Conservation (phyloP, 352 stramenopile genomes). For the Pythium chondricola region DNA sequence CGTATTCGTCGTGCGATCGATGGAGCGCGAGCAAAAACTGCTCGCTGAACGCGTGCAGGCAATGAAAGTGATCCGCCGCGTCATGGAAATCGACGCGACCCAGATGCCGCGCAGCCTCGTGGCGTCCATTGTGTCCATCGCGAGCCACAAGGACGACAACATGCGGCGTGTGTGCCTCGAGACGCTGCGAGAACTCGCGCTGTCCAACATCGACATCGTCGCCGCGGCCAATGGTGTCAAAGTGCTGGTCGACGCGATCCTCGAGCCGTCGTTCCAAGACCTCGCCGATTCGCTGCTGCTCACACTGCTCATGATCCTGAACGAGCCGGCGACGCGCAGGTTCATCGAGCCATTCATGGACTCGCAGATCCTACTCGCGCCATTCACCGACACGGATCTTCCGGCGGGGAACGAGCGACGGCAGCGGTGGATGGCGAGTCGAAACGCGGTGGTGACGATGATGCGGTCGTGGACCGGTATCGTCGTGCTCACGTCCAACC, state of each 20-base stretch:
- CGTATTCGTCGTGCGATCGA: slow-evolving; percentile 75
- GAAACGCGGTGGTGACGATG: slow-evolving; percentile 86
- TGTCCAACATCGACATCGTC: slow-evolving; percentile 79
- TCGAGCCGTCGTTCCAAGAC: slow-evolving; percentile 86
- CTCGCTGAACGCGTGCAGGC: slow-evolving; percentile 81
- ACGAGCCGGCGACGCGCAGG: slow-evolving; percentile 76
- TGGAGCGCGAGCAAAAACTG: slow-evolving; percentile 86
- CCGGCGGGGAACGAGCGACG: slow-evolving; percentile 77
- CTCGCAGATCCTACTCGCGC: slow-evolving; percentile 77
- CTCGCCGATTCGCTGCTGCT: slow-evolving; percentile 79
- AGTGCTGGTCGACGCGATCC: slow-evolving; percentile 79
- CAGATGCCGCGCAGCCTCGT: slow-evolving; percentile 84
- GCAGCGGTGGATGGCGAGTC: slow-evolving; percentile 86
- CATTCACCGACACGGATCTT: slow-evolving; percentile 86
- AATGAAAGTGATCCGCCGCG: slow-evolving; percentile 76
- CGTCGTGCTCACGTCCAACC: slow-evolving; percentile 82
- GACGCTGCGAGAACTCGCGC: slow-evolving; percentile 73
- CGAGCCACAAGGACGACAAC: slow-evolving; percentile 87
- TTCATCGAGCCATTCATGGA: slow-evolving; percentile 88
- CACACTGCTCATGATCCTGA: slow-evolving; percentile 81
- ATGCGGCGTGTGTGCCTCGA: slow-evolving; percentile 83
- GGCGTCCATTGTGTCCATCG: slow-evolving; percentile 73
- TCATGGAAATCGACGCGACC: slow-evolving; percentile 83
- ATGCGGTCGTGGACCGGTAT: slow-evolving; percentile 89
- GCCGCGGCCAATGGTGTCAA: slow-evolving; percentile 80